These are phyloP conservation scores for Drosera spatulata DNA, from an alignment of 179 eudicot genomes.

Conservation along the genomic window DNA sequence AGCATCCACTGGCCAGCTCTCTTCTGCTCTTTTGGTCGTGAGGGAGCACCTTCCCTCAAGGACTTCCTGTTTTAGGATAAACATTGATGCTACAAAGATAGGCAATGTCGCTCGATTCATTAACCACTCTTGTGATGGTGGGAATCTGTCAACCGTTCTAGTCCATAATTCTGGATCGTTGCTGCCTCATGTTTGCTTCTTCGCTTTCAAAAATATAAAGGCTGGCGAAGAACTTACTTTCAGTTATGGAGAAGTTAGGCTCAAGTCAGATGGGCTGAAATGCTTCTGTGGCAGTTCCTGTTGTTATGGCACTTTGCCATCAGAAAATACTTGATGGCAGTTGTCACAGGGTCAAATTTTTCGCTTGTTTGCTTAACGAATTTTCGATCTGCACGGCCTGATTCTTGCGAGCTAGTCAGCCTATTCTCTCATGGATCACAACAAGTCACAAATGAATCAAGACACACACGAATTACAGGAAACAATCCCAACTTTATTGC, in stretches of 20 bases:
- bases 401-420: too few species aligned
- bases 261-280: constrained; percentile 33
- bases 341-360: too few species aligned
- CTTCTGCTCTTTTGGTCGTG: constrained; percentile 71
- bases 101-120: constrained; percentile 77
- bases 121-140: constrained; percentile 93
- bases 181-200: constrained; percentile 71
- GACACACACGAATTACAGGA: too few species aligned
- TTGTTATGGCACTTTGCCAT: constrained; percentile 70
- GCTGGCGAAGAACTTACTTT: constrained; percentile 69
- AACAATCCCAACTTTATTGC: too few species aligned
- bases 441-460: too few species aligned
- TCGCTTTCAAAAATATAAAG: constrained; percentile 48
- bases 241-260: constrained; percentile 67
- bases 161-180: constrained; percentile 67
- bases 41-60: constrained; percentile 82
- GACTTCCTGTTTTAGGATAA: constrained; percentile 77
- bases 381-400: too few species aligned
- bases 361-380: too few species aligned
- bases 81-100: constrained; percentile 69
- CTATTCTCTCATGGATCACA: too few species aligned
- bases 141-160: constrained; percentile 52
- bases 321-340: constrained; percentile 51
- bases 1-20: constrained; percentile 24
- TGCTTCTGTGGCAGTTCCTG: constrained; percentile 68